phyloP scores from a whole-genome alignment of 208 protist genomes.

The Wallacemonas sp. region DNA sequence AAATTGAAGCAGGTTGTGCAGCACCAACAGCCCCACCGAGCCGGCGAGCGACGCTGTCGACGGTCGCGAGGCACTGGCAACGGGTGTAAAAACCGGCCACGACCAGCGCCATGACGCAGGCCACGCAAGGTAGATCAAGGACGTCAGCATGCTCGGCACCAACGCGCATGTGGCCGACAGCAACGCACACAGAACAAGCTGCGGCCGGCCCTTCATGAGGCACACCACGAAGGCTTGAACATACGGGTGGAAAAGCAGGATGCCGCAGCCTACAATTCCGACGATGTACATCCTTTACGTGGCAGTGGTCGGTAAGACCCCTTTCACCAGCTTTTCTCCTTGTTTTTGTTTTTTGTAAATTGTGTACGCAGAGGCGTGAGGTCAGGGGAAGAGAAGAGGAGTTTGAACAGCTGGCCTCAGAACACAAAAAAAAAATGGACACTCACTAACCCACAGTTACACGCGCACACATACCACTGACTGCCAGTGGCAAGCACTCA shows the following conservation, averaged over 20 bases:
- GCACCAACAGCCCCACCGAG: conserved; percentile 18
- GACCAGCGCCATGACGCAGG: not conserved
- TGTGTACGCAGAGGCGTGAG: no score
- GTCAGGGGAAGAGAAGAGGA: no score
- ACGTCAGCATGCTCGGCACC: not conserved
- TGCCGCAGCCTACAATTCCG: conserved; percentile 1
- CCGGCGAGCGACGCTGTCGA: not conserved
- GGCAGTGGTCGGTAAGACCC: no score
- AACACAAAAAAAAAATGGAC: no score
- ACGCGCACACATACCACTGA: no score
- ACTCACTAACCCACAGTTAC: no score
- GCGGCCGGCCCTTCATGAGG: not conserved
- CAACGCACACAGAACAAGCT: conserved; percentile 13
- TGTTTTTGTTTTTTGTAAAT: no score
- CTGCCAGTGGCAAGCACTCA: no score
- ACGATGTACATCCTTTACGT: no score
- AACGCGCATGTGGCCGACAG: not conserved
- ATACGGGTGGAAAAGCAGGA: conserved; percentile 15
- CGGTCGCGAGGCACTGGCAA: not conserved
- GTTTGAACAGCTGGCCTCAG: no score
- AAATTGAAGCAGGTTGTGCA: conserved; percentile 20
- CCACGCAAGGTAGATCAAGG: not conserved
- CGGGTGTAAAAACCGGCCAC: not conserved
- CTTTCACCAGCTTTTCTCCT: no score
- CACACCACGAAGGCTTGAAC: not conserved